A percentile compares a stretch with the other conserved stretches of the same genome.
These are phyloP conservation scores for Laburnicola sp. DNA, from an alignment of 2,329 filamentous ascomycete species.

Conservation along the genomic window DNA sequence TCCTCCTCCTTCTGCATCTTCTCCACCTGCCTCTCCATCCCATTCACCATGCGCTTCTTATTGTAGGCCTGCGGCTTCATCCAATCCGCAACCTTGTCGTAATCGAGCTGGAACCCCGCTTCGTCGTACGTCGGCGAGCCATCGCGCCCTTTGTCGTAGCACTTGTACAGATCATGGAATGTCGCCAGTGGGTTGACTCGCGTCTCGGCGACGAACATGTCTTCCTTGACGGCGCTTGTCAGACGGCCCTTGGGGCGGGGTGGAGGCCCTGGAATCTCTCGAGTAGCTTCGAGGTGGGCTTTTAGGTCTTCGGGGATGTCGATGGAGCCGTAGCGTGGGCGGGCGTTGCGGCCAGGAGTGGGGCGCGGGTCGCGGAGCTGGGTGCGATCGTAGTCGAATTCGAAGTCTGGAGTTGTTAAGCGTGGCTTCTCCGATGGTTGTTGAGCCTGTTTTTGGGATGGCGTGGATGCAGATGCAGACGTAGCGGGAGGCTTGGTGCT, in stretches of 20 bases:
- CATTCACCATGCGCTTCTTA: background rate
- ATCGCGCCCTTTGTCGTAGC: conserved; percentile 13
- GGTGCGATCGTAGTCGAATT: conserved; percentile 12
- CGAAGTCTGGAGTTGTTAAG: conserved; percentile 9
- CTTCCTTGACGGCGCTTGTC: background rate
- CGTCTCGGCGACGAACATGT: background rate
- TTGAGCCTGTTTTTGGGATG: background rate
- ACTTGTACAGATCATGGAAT: conserved; percentile 9
- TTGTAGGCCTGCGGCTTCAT: conserved; percentile 8
- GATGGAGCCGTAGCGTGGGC: background rate
- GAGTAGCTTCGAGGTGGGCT: conserved; percentile 1
- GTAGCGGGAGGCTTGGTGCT: too few species aligned
- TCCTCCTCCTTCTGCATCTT: background rate
- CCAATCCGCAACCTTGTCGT: conserved; percentile 11
- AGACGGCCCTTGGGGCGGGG: background rate
- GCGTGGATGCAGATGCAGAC: too few species aligned
- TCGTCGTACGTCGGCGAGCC: conserved; percentile 16
- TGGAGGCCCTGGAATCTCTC: conserved; percentile 3
- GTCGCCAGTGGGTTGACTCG: conserved; percentile 1
- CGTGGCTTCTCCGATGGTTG: conserved; percentile 8
- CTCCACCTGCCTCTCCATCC: background rate
- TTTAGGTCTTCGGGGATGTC: conserved; percentile 1
- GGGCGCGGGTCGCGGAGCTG: conserved; percentile 8
- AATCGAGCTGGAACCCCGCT: conserved; percentile 18
- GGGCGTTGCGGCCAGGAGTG: conserved; percentile 5